Conservation (phyloP, 768 basidiomycete species). For the Termitomyces sp. region DNA sequence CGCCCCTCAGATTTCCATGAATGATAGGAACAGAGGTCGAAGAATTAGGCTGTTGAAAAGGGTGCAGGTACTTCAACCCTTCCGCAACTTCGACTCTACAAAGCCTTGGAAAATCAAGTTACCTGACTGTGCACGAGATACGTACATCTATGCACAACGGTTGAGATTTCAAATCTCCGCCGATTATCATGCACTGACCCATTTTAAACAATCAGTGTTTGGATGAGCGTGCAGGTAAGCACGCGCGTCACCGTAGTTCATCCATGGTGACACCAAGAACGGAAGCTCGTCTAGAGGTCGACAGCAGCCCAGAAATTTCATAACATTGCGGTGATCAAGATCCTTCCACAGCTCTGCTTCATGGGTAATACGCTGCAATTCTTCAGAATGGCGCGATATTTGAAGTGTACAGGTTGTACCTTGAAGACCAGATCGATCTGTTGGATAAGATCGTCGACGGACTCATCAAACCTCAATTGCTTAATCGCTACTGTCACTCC, state of each 20-base stretch:
- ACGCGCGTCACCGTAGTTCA: neutral
- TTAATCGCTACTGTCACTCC: neutral
- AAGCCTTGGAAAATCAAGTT: neutral
- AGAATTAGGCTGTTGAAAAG: neutral
- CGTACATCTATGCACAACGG: neutral
- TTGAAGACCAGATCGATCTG: neutral
- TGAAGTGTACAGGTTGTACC: neutral
- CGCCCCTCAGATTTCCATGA: neutral
- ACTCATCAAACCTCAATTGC: neutral
- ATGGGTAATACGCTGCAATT: neutral
- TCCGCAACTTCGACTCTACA: neutral
- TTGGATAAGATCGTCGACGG: neutral
- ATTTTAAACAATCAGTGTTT: neutral
- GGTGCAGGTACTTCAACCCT: neutral
- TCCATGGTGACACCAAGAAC: neutral
- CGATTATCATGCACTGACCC: neutral
- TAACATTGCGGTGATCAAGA: neutral
- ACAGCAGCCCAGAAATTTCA: neutral
- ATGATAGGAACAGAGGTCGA: neutral
- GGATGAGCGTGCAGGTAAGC: neutral
- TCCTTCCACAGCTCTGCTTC: neutral
- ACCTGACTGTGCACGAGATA: neutral
- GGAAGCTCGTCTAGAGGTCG: neutral
- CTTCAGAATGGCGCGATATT: neutral
- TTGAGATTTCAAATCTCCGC: neutral